phyloP scores from a whole-genome alignment of 1,284 basidiomycete species.

The Papiliotrema laurentii region DNA sequence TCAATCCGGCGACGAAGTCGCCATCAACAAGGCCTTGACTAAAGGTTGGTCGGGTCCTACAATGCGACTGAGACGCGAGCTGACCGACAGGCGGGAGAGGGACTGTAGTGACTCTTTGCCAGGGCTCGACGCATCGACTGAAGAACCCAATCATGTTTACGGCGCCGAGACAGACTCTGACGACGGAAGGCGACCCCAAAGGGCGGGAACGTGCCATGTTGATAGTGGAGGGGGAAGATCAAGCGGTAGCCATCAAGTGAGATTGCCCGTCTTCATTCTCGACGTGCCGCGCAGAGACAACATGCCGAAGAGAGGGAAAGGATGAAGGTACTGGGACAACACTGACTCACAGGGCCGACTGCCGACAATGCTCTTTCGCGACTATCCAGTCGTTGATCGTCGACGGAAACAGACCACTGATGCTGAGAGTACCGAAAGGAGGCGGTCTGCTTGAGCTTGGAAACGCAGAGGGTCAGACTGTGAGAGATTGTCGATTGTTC shows the following conservation, averaged over 20 bases:
- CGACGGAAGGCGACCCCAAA: slow-evolving; percentile 34
- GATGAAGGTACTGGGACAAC: too few species aligned
- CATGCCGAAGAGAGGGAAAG: too few species aligned
- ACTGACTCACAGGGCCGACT: slow-evolving; percentile 49
- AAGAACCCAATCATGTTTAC: slow-evolving; percentile 40
- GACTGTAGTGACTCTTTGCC: slow-evolving; percentile 38
- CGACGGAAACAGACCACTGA: slow-evolving; percentile 46
- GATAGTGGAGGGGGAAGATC: slow-evolving; percentile 37
- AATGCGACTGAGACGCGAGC: neutral
- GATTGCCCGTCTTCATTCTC: slow-evolving; percentile 3
- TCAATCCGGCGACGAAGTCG: slow-evolving; percentile 34
- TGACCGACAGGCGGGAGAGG: slow-evolving; percentile 32
- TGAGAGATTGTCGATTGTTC: slow-evolving; percentile 43
- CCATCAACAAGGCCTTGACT: slow-evolving; percentile 39
- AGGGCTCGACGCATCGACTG: slow-evolving; percentile 41
- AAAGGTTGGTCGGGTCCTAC: slow-evolving; percentile 23
- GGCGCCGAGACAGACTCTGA: slow-evolving; percentile 37
- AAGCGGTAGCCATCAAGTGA: slow-evolving; percentile 40
- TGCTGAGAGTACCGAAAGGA: slow-evolving; percentile 42
- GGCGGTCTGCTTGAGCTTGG: slow-evolving; percentile 46
- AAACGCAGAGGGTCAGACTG: slow-evolving; percentile 42
- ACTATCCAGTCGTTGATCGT: slow-evolving; percentile 40
- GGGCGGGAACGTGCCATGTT: slow-evolving; percentile 39
- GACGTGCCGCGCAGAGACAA: neutral
- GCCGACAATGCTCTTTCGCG: slow-evolving; percentile 33